Base-by-base conservation (phyloP, 2,329 filamentous ascomycete genomes). In the Sclerotinia trifoliorum region DNA sequence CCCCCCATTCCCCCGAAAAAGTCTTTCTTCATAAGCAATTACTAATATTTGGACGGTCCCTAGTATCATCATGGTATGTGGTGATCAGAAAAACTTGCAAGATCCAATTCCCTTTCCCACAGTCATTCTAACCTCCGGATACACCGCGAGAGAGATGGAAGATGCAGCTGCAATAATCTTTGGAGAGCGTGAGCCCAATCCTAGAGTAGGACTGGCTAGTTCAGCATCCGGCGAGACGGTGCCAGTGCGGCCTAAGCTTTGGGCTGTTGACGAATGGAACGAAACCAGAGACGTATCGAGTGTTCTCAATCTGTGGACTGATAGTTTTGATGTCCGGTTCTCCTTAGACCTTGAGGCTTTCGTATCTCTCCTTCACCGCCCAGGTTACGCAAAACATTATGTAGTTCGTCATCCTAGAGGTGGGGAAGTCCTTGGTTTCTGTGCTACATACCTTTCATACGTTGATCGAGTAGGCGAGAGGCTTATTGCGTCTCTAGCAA, bases 401-500 rank as follows among this genome's bases (percentile, higher is more conserved):
- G 78, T 86, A 42, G 84, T 87, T 39, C 81, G 82, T 61, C 80
- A 84, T n/a, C 80, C 82, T 2, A 76, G 75, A 15, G 80, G 76
- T 3, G 76, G 75, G 10, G 78, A 80, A 48, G 72, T 85, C 32
- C 74, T 88, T 49, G 86, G 85, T 0, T 88, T 88, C 70, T 88
- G 85, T 73, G 85, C 85, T 13, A 87, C 85, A 11, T 88, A 85
- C 73, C 84, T 85, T 42, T 86, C 83, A 5, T 87, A 85, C 75
- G 81, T 83, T 57, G 83, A 86, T 71, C 82, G 81, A 70, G 82
- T 80, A 51, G 81, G 80, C 26, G 83, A 86, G 70, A 80, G 80
- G 46, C 78, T 87, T 52, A 80, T 88, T 58, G 86, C 85, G 11
- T 88, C 84, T 4, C 74, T 88, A 44, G 85, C 85, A 15, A 77